A percentile compares a stretch with the other conserved stretches of the same genome.
These are phyloP conservation scores for Saccharomycopsis sp. DNA, from an alignment of 805 yeast genomes.

Conservation along the genomic window DNA sequence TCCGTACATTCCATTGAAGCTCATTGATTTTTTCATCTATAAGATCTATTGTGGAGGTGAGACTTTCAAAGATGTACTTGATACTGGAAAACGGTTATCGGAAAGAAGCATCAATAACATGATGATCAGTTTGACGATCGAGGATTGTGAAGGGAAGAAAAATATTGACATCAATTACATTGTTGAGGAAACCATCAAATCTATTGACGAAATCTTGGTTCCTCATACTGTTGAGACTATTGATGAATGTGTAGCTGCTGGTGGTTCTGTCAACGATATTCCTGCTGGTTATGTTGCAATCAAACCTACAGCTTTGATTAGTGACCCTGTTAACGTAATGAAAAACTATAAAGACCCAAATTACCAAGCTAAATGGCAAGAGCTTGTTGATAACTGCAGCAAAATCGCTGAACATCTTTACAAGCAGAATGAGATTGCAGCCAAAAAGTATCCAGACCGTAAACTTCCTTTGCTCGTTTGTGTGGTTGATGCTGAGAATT, in stretches of 20 bases:
- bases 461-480: conserved; percentile 65
- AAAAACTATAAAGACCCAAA: conserved; percentile 49
- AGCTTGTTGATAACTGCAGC: conserved; percentile 60
- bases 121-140: conserved; percentile 93
- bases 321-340: conserved; percentile 69
- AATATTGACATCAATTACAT: conserved; percentile 52
- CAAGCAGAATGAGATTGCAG: conserved; percentile 44
- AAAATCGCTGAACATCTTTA: conserved; percentile 52
- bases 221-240: conserved; percentile 67
- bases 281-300: conserved; percentile 91
- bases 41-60: conserved; percentile 91
- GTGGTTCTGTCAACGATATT: conserved; percentile 51
- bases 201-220: conserved; percentile 59
- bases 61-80: conserved; percentile 56
- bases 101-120: conserved; percentile 80
- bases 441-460: conserved; percentile 53
- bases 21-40: conserved; percentile 69
- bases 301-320: conserved; percentile 86
- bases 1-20: conserved; percentile 67
- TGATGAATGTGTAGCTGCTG: conserved; percentile 29
- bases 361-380: conserved; percentile 42
- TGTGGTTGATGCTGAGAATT: conserved; percentile 88
- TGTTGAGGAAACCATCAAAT: conserved; percentile 55
- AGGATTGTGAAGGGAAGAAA: conserved; percentile 79
- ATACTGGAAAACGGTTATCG: conserved; percentile 62